phyloP scores from a whole-genome alignment of 2,329 filamentous ascomycete species.

The Cytospora chrysosperma region DNA sequence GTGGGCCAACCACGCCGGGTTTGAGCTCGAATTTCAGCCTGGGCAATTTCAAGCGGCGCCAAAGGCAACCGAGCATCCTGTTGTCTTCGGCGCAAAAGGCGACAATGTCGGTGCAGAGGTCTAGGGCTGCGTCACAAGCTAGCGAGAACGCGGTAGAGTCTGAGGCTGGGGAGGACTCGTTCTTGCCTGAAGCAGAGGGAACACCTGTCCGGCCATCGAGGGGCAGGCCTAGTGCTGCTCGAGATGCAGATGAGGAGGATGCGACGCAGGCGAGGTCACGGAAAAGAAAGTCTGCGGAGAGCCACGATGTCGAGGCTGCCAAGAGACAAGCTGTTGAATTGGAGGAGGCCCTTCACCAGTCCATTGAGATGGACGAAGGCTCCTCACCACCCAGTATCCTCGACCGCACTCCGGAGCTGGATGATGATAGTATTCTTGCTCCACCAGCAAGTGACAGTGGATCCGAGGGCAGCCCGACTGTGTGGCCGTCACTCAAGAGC shows the following conservation, averaged over 20 bases:
- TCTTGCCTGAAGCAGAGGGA: constrained; percentile 32
- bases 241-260: background rate
- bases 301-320: constrained; percentile 37
- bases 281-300: constrained; percentile 58
- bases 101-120: constrained; percentile 27
- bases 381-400: constrained; percentile 33
- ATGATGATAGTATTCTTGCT: constrained; percentile 51
- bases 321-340: constrained; percentile 30
- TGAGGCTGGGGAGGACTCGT: constrained; percentile 32
- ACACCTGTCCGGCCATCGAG: constrained; percentile 28
- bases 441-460: constrained; percentile 56
- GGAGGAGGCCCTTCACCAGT: constrained; percentile 28
- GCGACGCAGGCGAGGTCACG: constrained; percentile 37
- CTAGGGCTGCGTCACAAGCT: constrained; percentile 27
- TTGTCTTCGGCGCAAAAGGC: constrained; percentile 48
- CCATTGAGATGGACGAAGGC: constrained; percentile 25
- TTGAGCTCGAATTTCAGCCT: constrained; percentile 55
- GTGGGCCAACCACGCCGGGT: constrained; percentile 46
- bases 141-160: constrained; percentile 17
- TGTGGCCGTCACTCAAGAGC: constrained; percentile 53
- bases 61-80: constrained; percentile 61
- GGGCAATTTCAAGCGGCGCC: constrained; percentile 56
- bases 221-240: constrained; percentile 15
- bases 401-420: constrained; percentile 32
- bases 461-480: constrained; percentile 39